Evolutionary conservation across 148 eudicot genomes (phyloP), one percentile per base, ranked within the genome.

Genomic region (Spergularia marina): DNA sequence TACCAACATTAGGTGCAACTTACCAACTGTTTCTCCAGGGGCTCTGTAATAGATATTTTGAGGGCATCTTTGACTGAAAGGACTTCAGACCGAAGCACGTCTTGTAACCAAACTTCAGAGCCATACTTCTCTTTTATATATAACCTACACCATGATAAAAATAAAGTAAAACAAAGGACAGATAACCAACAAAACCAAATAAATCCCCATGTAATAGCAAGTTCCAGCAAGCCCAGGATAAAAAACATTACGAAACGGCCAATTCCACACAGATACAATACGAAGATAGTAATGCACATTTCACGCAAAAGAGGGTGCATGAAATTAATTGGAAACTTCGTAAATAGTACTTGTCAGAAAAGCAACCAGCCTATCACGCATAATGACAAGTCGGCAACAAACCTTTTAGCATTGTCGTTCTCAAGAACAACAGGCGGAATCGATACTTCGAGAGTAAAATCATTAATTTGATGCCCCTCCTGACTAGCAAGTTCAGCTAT

Each of bases 361-460:
- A 44, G 74, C 51, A 47, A 57, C 5, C 71, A 9, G 40, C 53
- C 39, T 17, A 79, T 25, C 17, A 52, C 36, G 47, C 39, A 74
- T 51, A 34, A 67, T 30, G 25, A 77, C n/a, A 47, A 51, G 58
- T 30, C 1, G 16, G 53, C 39, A 14, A 55, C 89, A 79, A 79
- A 95, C 98, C 93, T 76, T 67, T 88, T 79, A 56, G 82, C 87
- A 80, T 87, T 75, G 65, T 95, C 97, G 69, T 86, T 89, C 71
- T 88, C 95, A 11, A 59, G 49, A 53, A 92, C 65, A 51, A 75
- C 39, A 53, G 89, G 77, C 13, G 98, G 98, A 39, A 95, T 57
- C 6, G 94, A 92, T 64, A 95, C 89, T 83, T 92, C 97, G 73
- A 95, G 92, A 65, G 82, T 82, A 83, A 92, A 89, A 53, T 84